These are phyloP conservation scores for Claviceps spartinae DNA, from an alignment of 2,329 filamentous ascomycete species.

Conservation along the genomic window DNA sequence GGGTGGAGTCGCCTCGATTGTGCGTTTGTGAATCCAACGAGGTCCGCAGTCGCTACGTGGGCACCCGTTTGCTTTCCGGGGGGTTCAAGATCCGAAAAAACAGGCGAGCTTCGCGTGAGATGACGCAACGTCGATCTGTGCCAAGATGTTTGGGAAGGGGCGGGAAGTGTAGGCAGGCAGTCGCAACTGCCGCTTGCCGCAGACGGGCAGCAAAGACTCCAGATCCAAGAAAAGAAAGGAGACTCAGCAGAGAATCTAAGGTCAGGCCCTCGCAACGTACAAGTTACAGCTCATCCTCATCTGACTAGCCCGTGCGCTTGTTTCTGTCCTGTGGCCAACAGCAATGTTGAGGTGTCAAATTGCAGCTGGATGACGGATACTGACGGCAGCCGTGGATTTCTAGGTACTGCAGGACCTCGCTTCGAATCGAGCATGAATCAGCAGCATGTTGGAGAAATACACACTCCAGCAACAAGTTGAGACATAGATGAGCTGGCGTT, in stretches of 20 bases:
- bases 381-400: not conserved
- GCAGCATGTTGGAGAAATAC: not conserved
- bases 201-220: no score
- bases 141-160: not conserved
- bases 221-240: not conserved
- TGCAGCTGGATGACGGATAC: not conserved
- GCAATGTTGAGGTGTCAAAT: not conserved
- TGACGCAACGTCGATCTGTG: slow-evolving; percentile 1
- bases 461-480: slow-evolving; percentile 1
- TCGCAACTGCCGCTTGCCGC: not conserved
- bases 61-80: not conserved
- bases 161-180: not conserved
- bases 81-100: not conserved
- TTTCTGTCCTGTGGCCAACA: not conserved
- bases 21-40: slow-evolving; percentile 3
- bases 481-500: slow-evolving; percentile 5
- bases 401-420: not conserved
- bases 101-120: slow-evolving; percentile 3
- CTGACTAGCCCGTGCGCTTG: not conserved
- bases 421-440: not conserved
- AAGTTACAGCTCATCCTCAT: not conserved
- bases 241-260: not conserved
- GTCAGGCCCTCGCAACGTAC: not conserved
- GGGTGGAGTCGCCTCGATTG: not conserved
- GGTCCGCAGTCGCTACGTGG: not conserved